A percentile compares a stretch with the other conserved stretches of the same genome.
Evolutionary conservation across 2,329 filamentous ascomycete species (phyloP).

Genomic region (Aspergillus alliaceus): DNA sequence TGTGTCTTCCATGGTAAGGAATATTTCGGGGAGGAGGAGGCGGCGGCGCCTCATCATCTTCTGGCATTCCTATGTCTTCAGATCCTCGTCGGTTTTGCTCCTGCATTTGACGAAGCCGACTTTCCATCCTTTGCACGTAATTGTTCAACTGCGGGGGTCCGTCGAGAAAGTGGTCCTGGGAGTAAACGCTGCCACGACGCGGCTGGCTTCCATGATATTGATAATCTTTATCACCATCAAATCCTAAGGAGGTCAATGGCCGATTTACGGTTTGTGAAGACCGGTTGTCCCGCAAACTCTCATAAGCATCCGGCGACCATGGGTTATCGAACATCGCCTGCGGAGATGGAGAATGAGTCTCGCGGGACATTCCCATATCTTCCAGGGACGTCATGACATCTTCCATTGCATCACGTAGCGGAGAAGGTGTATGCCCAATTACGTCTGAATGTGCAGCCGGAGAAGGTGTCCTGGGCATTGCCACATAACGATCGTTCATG

Average conservation of each 20-base stretch:
- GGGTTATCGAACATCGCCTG: conserved; percentile 60
- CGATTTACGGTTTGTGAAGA: conserved; percentile 44
- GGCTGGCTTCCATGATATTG: conserved; percentile 59
- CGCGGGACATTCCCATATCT: conserved; percentile 70
- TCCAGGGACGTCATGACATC: conserved; percentile 95
- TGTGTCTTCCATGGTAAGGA: conserved; percentile 43
- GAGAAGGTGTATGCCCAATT: conserved; percentile 79
- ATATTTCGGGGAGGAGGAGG: conserved; percentile 62
- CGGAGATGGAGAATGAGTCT: conserved; percentile 52
- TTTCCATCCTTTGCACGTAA: conserved; percentile 92
- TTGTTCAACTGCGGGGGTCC: conserved; percentile 73
- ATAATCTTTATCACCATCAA: conserved; percentile 57
- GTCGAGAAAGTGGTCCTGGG: conserved; percentile 43
- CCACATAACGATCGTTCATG: conserved; percentile 43
- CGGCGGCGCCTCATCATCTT: conserved; percentile 53
- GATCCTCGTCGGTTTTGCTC: conserved; percentile 44
- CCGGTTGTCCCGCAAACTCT: conserved; percentile 44
- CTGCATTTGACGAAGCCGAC: conserved; percentile 71
- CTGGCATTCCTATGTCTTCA: conserved; percentile 54
- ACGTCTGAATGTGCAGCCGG: conserved; percentile 58
- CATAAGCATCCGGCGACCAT: conserved; percentile 91
- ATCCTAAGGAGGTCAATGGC: conserved; percentile 74
- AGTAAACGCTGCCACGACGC: conserved; percentile 44
- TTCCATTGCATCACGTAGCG: conserved; percentile 92
- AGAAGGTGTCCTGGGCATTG: conserved; percentile 48